phyloP scores from a whole-genome alignment of 306 rosid species.

The Vicia faba region DNA sequence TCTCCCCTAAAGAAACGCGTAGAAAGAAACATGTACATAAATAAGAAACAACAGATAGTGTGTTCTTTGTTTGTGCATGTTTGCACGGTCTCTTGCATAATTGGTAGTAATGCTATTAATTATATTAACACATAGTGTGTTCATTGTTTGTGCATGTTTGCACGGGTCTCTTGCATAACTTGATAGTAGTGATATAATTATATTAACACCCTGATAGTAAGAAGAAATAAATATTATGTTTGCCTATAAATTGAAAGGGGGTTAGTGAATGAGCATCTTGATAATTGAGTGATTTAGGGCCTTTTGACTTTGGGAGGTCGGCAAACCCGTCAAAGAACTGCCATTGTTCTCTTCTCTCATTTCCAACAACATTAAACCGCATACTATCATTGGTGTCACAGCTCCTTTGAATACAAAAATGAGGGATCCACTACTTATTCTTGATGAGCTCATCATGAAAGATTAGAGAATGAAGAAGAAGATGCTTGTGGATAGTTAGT shows the following conservation, averaged over 20 bases:
- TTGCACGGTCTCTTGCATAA: conserved; percentile 7
- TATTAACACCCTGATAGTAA: neutral
- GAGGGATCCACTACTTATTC: neutral
- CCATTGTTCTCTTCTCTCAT: neutral
- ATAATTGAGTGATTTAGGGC: neutral
- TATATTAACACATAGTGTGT: neutral
- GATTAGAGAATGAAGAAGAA: neutral
- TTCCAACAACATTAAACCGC: neutral
- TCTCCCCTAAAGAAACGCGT: conserved; percentile 51
- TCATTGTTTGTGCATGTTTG: neutral
- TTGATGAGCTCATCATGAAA: neutral
- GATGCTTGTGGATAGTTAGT: neutral
- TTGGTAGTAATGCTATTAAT: conserved; percentile 18
- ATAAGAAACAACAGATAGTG: conserved; percentile 28
- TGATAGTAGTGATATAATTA: conserved; percentile 14
- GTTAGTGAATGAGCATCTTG: neutral
- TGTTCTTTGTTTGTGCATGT: neutral
- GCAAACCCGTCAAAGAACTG: neutral
- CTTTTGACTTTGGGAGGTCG: neutral
- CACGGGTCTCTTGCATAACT: conserved; percentile 18
- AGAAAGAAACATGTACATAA: conserved; percentile 29
- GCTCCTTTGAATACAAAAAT: neutral
- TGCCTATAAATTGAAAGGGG: neutral
- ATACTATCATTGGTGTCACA: neutral
- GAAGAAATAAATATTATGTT: neutral